Evolutionary conservation across 352 stramenopile species (phyloP), one percentile per base, ranked within the genome.

Genomic region (Stephanocyclus meneghinianus): DNA sequence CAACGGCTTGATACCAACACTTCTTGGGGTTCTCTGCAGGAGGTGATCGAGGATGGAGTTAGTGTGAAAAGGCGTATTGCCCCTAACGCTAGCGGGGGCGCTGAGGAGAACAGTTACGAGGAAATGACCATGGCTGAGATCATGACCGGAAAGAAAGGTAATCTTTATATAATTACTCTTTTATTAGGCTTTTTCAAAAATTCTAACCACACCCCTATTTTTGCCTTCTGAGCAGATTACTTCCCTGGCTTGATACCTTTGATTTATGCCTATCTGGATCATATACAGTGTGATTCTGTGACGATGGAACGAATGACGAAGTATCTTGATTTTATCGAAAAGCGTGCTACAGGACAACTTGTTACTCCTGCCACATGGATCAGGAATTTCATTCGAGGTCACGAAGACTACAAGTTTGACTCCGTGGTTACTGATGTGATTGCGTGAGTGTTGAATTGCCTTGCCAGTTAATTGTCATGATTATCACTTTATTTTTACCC

Each of bases 81-180:
- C 42, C 89, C 89, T 6, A 86, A 78, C 73, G 89, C 89, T 13
- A 74, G 76, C 30, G 89, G 87, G 35, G 85, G 86, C 59, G 66
- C 80, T 1, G 89, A 93, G 76, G 88, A 95, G 62, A 93, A 95
- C 74, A 86, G 84, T 1, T 95, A 89, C 71, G 96, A 99, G 85
- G 93, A 97, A 78, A 99, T 99, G 96, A 98, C 95, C 3, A 98
- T 99, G 82, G 92, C 91, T 30, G 96, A 99, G 89, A 99, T 98
- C 76, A 94, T 95, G 85, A 87, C 71, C n/a, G 92, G 93, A 4
- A 98, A 99, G 83, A 95, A 96, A 66, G 77, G 76, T 83, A 47
- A 21, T 30, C 13, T 55, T 73, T 21, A 61, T 48, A 6, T 15
- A 53, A 21, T 42, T 45, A 15, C 45, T 53, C 2, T 51, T 66